A percentile compares a stretch with the other conserved stretches of the same genome.
These are phyloP conservation scores for Inonotus hispidus DNA, from an alignment of 1,284 basidiomycete genomes.

Conservation along the genomic window DNA sequence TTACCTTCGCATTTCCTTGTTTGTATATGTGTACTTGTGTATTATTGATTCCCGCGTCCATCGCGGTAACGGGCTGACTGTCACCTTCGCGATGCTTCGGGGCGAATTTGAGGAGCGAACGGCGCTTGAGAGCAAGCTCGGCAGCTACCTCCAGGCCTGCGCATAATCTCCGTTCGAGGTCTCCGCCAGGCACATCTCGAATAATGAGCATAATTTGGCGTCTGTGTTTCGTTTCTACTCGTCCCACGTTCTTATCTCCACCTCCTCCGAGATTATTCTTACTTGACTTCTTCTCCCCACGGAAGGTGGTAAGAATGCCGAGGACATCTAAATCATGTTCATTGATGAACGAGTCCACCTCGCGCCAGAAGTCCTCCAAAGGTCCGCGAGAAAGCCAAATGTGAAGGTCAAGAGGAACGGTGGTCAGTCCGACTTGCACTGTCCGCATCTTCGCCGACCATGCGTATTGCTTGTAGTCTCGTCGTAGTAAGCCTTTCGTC, in stretches of 20 bases:
- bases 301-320: constrained; percentile 74
- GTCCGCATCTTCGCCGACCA: constrained; percentile 36
- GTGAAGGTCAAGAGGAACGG: constrained; percentile 69
- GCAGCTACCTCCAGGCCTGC: constrained; percentile 6
- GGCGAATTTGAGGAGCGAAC: constrained; percentile 26
- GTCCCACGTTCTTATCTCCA: constrained; percentile 25
- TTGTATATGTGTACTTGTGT: constrained; percentile 43
- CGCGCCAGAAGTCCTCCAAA: constrained; percentile 36
- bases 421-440: constrained; percentile 61
- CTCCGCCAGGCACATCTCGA: constrained; percentile 19
- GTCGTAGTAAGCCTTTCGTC: constrained; percentile 72
- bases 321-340: constrained; percentile 60
- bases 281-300: constrained; percentile 36
- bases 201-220: constrained; percentile 55
- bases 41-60: constrained; percentile 19
- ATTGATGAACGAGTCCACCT: constrained; percentile 57
- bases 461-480: constrained; percentile 91
- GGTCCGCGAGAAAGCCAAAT: constrained; percentile 39
- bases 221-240: not conserved
- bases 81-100: not conserved
- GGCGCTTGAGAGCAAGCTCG: constrained; percentile 11
- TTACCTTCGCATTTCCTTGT: constrained; percentile 70
- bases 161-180: constrained; percentile 12
- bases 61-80: not conserved
- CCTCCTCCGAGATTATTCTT: constrained; percentile 45